These are phyloP conservation scores for Pichia deserticola DNA, from an alignment of 805 yeast genomes.

Conservation along the genomic window DNA sequence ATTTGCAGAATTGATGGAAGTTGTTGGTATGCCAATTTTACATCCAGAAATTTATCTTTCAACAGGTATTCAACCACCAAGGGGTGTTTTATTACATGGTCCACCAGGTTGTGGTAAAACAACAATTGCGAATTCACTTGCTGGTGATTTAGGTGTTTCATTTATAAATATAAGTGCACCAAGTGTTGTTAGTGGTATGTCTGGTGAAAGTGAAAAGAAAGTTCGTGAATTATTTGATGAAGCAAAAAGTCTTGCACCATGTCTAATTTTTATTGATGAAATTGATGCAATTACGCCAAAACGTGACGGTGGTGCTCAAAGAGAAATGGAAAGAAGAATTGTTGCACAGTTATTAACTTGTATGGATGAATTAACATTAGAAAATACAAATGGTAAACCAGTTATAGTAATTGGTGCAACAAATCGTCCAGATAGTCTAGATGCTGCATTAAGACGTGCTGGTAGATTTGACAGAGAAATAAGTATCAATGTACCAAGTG, in stretches of 20 bases:
- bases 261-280: constrained; percentile 89
- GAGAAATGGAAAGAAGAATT: constrained; percentile 96
- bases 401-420: constrained; percentile 95
- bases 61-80: constrained; percentile 91
- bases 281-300: constrained; percentile 98
- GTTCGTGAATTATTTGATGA: constrained; percentile 89
- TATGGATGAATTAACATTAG: constrained; percentile 86
- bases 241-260: constrained; percentile 85
- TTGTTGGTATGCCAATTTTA: constrained; percentile 82
- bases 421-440: constrained; percentile 91
- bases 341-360: constrained; percentile 93
- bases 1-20: constrained; percentile 80
- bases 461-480: constrained; percentile 96
- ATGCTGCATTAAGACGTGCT: constrained; percentile 90
- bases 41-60: constrained; percentile 88
- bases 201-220: constrained; percentile 97
- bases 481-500: constrained; percentile 90
- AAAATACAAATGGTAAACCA: constrained; percentile 86
- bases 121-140: constrained; percentile 90
- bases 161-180: constrained; percentile 91
- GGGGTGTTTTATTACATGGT: constrained; percentile 90
- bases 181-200: constrained; percentile 95
- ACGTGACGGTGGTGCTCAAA: constrained; percentile 96
- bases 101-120: constrained; percentile 99
- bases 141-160: constrained; percentile 91